Base-by-base conservation (phyloP, 441 rosid species). In the Bruguiera hainesii region DNA sequence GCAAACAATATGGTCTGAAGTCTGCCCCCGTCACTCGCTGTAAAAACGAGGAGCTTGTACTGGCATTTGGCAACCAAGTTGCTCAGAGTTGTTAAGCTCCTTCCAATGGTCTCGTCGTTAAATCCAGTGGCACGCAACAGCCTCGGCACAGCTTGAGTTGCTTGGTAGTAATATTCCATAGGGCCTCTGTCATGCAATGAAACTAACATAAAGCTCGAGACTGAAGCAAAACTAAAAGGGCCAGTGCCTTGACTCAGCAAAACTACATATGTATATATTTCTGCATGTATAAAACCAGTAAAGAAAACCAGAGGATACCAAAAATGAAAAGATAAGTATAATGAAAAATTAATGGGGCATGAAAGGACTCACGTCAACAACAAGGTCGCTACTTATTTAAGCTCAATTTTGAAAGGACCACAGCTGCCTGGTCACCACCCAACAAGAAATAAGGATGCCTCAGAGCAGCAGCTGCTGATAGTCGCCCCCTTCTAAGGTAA, bases 381-480 rank as follows among this genome's bases (percentile, higher is more conserved):
- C 57, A 31, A 68, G 66, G 39, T 65, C 19, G 30, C 74, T 79
- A 83, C 76, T 82, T 89, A 74, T 76, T 80, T 73, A 85, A 83
- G 87, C 83, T 88, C 63, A 89, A 78, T 73, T 82, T 94, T 3
- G 96, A 89, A 71, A 91, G 91, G 70, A 94, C 87, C 25, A 87
- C 90, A 23, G 93, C 97, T 7, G 97, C 96, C 81, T 91, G 98
- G 79, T 94, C 97, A 59, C 89, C 96, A 58, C 96, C 92, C 80
- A 94, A 71, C 80, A 94, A 81, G 78, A 94, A 94, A 80, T 91
- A 94, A 75, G 98, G 97, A 79, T 91, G 97, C 81, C 97, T 82
- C 61, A 91, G 82, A 76, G 97, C 90, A 67, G 97, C 96, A 10
- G 97, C 80, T 9, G 99, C 99, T 4, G 99, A 91, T 79, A 90